A percentile compares a stretch with the other conserved stretches of the same genome.
These are phyloP conservation scores for Platanthera guangdongensis DNA, from an alignment of 106 monocot species.

Conservation along the genomic window DNA sequence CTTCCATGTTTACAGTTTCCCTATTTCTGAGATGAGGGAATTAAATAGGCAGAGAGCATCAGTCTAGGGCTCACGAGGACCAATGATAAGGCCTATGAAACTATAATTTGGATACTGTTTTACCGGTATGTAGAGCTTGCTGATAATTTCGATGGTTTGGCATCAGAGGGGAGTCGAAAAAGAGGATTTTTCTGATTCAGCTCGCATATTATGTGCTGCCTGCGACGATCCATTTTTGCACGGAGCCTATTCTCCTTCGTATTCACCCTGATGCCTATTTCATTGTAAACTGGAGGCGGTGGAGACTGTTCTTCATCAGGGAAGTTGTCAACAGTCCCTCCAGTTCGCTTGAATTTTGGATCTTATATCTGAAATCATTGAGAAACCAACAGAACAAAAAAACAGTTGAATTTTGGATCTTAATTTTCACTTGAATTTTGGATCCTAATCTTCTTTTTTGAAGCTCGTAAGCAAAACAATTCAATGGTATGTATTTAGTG, in stretches of 20 bases:
- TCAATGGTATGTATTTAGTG: no score
- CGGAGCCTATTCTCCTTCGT: conserved; percentile 4
- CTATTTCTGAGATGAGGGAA: no score
- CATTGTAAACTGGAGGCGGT: conserved; percentile 20
- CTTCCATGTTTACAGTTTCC: no score
- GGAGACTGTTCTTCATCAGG: conserved; percentile 18
- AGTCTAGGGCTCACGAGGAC: conserved; percentile 63
- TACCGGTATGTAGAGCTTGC: conserved; percentile 58
- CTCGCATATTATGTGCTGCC: conserved; percentile 27
- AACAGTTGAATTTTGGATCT: no score
- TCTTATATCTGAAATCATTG: no score
- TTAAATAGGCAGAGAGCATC: no score
- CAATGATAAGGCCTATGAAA: conserved; percentile 62
- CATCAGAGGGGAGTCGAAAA: conserved; percentile 14
- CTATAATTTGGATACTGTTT: conserved; percentile 56
- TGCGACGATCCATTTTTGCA: conserved; percentile 8
- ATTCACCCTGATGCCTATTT: conserved; percentile 14
- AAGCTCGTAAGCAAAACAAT: no score
- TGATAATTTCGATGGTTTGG: conserved; percentile 13
- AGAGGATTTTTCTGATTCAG: conserved; percentile 26
- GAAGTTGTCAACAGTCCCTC: conserved; percentile 15
- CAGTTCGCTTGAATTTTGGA: no score
- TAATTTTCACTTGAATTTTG: no score
- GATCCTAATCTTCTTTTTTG: no score
- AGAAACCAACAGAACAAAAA: no score